Conservation (phyloP, 495 filamentous ascomycete species). For the Penicillium ucsense region DNA sequence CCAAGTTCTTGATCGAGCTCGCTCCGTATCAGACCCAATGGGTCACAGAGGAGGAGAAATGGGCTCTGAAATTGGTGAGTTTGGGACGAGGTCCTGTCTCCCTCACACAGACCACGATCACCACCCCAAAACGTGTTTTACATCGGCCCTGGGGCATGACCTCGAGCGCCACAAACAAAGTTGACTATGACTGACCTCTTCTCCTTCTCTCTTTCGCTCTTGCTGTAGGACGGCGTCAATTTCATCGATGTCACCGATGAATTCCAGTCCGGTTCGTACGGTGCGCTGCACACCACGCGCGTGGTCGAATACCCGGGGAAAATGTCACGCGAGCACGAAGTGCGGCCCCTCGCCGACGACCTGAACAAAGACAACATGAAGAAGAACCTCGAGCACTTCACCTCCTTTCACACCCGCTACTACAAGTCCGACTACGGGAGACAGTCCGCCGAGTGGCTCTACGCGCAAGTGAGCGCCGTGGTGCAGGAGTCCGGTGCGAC, state of each 20-base stretch:
- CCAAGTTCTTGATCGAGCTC: conserved; percentile 76
- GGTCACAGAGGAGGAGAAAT: conserved; percentile 93
- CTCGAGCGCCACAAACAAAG: no score
- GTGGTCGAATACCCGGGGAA: conserved; percentile 54
- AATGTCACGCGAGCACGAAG: conserved; percentile 52
- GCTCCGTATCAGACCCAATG: conserved; percentile 71
- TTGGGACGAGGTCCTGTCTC: background rate
- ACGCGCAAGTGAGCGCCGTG: conserved; percentile 60
- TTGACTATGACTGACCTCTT: no score
- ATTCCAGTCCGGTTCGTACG: conserved; percentile 25
- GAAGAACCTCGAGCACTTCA: conserved; percentile 66
- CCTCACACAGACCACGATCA: no score
- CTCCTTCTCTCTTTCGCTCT: no score
- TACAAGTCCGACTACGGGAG: conserved; percentile 77
- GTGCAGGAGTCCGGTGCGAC: conserved; percentile 61
- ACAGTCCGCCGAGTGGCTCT: conserved; percentile 87
- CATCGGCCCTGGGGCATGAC: no score
- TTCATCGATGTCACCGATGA: conserved; percentile 93
- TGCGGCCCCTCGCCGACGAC: conserved; percentile 53
- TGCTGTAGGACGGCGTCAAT: conserved; percentile 59
- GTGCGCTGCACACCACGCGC: conserved; percentile 19
- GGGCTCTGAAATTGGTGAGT: conserved; percentile 73
- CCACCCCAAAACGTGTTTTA: no score
- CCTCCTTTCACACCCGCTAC: conserved; percentile 79
- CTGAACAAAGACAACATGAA: conserved; percentile 72